Base-by-base conservation (phyloP, 2,329 filamentous ascomycete species). In the Huntiella omanensis region DNA sequence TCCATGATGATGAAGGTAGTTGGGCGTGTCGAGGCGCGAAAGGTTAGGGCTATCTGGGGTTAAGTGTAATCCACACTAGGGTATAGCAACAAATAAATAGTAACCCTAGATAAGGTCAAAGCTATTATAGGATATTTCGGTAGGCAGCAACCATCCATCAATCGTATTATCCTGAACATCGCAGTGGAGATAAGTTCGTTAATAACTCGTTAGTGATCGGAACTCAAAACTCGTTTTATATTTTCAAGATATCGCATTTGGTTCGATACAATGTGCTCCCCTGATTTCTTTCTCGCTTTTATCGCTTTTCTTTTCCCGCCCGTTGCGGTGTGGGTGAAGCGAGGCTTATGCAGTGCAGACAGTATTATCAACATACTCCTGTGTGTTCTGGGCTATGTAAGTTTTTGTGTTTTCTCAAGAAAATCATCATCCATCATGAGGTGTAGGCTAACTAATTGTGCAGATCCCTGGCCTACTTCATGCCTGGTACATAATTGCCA, bases 401-500 rank as follows among this genome's bases (percentile, higher is more conserved):
- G 66, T 60, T 38, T 34, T n/a, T 19, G 5, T 32, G 5, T 36
- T 32, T 38, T 10, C 32, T 10, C 22, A 3, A 15, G 19, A 45
- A 19, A 22, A 22, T 43, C 36, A 40, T 41, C 45, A 4, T 13
- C 37, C 7, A 5, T 34, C 36, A n/a, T 33, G n/a, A 13, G 33
- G 15, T 33, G n/a, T 11, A 33, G 8, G 2, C 33, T 43, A 35
- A 42, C 32, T 10, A 40, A 8, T 17, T 16, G 15, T 38, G 4
- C 53, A 71, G 66, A 63, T 96, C 50, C 88, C 88, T 15, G 88
- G 88, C 51, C 80, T 96, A 43, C 67, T 98, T 2, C 91, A 98
- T 66, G 76, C 87, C 52, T 96, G 91, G 88, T 98, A 96, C 71
- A 93, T 96, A 63, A 95, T 98, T 63, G 75, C 83, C 56, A 81